phyloP scores from a whole-genome alignment of 108 stramenopile species.

The Stephanodiscus minutulus region DNA sequence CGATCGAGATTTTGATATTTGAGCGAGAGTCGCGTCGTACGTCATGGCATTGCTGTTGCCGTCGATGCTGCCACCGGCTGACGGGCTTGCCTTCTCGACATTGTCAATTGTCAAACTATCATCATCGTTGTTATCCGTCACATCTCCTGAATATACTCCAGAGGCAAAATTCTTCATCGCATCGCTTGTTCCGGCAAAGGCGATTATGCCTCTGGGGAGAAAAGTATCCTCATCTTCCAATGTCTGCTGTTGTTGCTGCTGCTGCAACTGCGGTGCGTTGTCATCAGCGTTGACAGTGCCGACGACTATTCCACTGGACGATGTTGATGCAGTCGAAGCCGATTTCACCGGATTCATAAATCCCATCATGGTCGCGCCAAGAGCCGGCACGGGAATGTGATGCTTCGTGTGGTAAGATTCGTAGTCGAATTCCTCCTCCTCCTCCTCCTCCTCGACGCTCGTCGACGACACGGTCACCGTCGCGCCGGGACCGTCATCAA shows the following conservation, averaged over 20 bases:
- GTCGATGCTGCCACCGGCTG: background rate
- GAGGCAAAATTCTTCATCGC: constrained; percentile 16
- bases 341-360: background rate
- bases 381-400: constrained; percentile 35
- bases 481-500: background rate
- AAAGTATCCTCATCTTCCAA: background rate
- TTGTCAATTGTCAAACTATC: background rate
- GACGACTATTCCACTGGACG: background rate
- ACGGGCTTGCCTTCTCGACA: background rate
- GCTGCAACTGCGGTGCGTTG: background rate
- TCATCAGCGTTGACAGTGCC: background rate
- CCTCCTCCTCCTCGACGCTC: background rate
- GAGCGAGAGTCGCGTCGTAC: constrained; percentile 15
- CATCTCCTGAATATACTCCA: background rate
- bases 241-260: background rate
- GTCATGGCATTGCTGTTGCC: background rate
- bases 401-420: constrained; percentile 29
- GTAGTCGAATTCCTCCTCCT: constrained; percentile 38
- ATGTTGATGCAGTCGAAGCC: background rate
- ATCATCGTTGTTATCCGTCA: background rate
- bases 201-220: constrained; percentile 6
- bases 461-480: background rate
- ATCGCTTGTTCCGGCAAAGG: constrained; percentile 37
- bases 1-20: constrained; percentile 17
- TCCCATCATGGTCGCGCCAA: constrained; percentile 41